phyloP scores from a whole-genome alignment of 208 protist genomes.

The Sergeia podlipaevii region DNA sequence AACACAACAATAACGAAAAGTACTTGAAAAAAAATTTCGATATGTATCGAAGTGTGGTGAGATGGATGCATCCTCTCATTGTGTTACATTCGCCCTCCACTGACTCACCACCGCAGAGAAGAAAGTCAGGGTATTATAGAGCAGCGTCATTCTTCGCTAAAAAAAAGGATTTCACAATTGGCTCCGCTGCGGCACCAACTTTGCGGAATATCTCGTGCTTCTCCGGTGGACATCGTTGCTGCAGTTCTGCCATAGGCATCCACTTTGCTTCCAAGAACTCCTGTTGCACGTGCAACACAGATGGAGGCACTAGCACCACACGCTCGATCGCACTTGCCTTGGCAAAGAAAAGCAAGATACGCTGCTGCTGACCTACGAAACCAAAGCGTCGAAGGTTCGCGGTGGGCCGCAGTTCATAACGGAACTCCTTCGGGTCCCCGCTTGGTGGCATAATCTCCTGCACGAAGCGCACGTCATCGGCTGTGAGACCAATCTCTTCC shows the following conservation, averaged over 20 bases:
- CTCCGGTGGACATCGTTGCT: constrained; percentile 17
- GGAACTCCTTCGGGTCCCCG: constrained; percentile 56
- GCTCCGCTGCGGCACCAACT: not conserved
- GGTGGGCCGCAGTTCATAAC: constrained; percentile 40
- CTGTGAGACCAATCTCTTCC: constrained; percentile 67
- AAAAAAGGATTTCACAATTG: too few species aligned
- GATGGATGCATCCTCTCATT: too few species aligned
- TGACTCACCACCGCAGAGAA: too few species aligned
- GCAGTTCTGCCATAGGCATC: constrained; percentile 34
- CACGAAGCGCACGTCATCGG: constrained; percentile 51
- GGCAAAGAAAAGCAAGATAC: constrained; percentile 71
- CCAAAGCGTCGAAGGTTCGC: constrained; percentile 64
- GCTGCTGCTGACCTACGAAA: constrained; percentile 75
- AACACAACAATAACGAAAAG: too few species aligned
- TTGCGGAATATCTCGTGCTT: too few species aligned
- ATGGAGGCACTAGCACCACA: constrained; percentile 54
- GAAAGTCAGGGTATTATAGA: too few species aligned
- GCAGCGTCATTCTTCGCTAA: too few species aligned
- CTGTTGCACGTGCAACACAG: constrained; percentile 34
- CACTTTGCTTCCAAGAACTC: constrained; percentile 57
- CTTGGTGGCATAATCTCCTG: constrained; percentile 60
- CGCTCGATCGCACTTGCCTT: constrained; percentile 28
- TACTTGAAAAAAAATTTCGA: too few species aligned
- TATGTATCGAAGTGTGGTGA: too few species aligned
- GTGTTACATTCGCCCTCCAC: too few species aligned